Base-by-base conservation (phyloP, 1,139 yeast genomes). In the Suhomyces wounanorum region DNA sequence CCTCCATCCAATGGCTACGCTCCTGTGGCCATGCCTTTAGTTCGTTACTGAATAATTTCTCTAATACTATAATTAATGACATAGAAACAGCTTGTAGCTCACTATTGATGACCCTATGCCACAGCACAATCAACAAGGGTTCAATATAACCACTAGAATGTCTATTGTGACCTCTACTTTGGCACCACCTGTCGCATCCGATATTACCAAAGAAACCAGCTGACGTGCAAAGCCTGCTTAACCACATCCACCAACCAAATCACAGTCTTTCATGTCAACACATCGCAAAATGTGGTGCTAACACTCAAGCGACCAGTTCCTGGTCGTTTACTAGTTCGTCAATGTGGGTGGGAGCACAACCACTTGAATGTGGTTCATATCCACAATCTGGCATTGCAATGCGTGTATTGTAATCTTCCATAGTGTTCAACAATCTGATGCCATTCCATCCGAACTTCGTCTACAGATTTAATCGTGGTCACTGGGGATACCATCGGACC, bases 1-100 rank as follows among this genome's bases (percentile, higher is more conserved):
- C 13, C 42, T 5, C 42, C 42, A n/a, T 39, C 42, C 39, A 50
- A 18, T 30, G 53, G 49, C 13, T 51, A 54, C 46, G 49, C 53
- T 16, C 59, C 48, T 14, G 25, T 56, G 42, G 44, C 59, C 17
- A 50, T 56, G 51, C 59, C 63, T 48, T 55, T 58, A 51, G 53
- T 59, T 54, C 62, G 62, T 50, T 58, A 57, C 38, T 59, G 53
- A 50, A 33, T 38, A 38, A 25, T 38, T 38, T 14, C 11, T 38
- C 18, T 40, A 28, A 40, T 40, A 40, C 13, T 8, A 26, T 16
- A 26, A 17, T 13, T 18, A 37, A 37, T 25, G 42, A 33, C 18
- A 16, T 33, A 33, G 18, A 28, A 28, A 28, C 18, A 14, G 2
- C 11, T 11, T 11, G 33, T 30, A 30, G 33, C 23, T 21, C 6